Evolutionary conservation across 2,329 filamentous ascomycete species (phyloP), one percentile per base, ranked within the genome.

Genomic region (Neofusicoccum umdonicola): DNA sequence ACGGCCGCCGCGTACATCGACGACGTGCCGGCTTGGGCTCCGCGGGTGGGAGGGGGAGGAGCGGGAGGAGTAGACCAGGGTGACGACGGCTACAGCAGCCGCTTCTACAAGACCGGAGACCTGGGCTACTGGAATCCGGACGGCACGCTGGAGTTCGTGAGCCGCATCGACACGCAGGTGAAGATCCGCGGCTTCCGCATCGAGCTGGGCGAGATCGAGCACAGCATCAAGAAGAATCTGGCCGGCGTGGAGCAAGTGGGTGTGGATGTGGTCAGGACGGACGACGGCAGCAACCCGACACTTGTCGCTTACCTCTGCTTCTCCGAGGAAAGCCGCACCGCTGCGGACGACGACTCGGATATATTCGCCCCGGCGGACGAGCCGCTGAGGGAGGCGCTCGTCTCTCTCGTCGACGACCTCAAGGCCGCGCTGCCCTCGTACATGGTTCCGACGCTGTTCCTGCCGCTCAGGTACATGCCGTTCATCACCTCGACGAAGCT

Each of bases 151-250:
- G 74, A 74, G 66, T 77, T 76, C 65, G 66, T 76, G n/a, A 73
- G 73, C 7, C 68, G 74, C 39, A 75, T 74, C 51, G 74, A 76
- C 60, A 73, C 68, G 44, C 74, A 76, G 51, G 74, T 76, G 56
- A 76, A 76, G 69, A 70, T 82, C 50, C 78, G 80, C 35, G 80
- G 80, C 3, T 77, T 80, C 64, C 77, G 80, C 0, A 77, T 82
- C 52, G 80, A 82, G 66, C 69, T 82, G 8, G 80, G 76, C 15
- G 80, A 82, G 65, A 79, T 82, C 51, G 80, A 82, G 65, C 76
- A 81, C 61, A 77, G 80, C 52, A 74, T 80, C 27, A 70, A 75
- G 17, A 12, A 7, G 39, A 22, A 11, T n/a, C 9, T 37, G 9
- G 17, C 19, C 8, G 50, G 35, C 50, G 35, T 54, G 4, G 5